Base-by-base conservation (phyloP, 495 filamentous ascomycete species). In the Podospora pseudopauciseta region DNA sequence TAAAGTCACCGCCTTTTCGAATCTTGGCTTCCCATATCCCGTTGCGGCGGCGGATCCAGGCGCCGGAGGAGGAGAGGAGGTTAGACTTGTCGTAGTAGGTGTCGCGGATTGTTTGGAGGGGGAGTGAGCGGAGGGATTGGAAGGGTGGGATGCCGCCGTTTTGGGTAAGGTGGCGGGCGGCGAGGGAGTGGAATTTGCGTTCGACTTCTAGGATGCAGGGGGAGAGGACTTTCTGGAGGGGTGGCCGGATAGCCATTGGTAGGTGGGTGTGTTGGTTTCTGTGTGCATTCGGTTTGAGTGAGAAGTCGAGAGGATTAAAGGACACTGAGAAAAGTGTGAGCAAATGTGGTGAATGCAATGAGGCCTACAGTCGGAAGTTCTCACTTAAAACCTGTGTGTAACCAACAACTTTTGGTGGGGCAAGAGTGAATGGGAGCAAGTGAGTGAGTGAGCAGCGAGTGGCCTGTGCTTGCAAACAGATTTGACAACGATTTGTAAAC, bases 21-120 rank as follows among this genome's bases (percentile, higher is more conserved):
- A 75, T 58, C 59, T 81, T 81, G 13, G 74, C 72, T 68, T 81
- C 68, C 77, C 76, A 80, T 28, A 4, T 13, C 28, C 70, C 65
- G 59, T 78, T 65, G 58, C 76, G 72, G 58, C 69, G 69, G 30
- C 75, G 73, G 30, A 81, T 32, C 75, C 75, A 81, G 66, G 73
- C 70, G 28, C 77, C 77, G 16, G 68, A 63, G 9, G 63, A 44
- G 19, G 70, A 76, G 63, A 78, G 76, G 13, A 67, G 65, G 27
- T 28, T 15, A 6, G 16, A 5, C n/a, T 64, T 69, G 65, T 81
- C 77, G 68, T 72, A 80, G 70, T 79, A 81, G 11, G 71, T 72
- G 67, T 81, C 79, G 59, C 68, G 73, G 54, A 76, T 68, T 13
- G 55, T 71, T 28, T 71, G 66, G 39, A 64, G 62, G 18, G 72